Evolutionary conservation across 2,329 filamentous ascomycete genomes (phyloP).

Genomic region (Sclerotinia subarctica): DNA sequence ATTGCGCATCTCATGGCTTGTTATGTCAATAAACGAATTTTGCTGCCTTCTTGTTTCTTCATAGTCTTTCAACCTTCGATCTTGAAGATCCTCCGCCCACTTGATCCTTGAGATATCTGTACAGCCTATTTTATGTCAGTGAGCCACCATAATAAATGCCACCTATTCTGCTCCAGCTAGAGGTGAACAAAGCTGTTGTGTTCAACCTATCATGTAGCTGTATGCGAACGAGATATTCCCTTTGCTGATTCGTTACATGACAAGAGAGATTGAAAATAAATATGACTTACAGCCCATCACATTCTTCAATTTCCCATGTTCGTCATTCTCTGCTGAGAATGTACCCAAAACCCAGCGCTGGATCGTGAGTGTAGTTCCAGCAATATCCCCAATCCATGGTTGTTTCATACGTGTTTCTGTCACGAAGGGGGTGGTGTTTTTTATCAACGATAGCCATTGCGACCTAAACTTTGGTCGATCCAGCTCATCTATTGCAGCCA

Average conservation of each 20-base stretch:
- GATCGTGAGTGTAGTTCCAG: slow-evolving; percentile 58
- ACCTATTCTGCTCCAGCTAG: neutral
- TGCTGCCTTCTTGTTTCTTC: slow-evolving; percentile 64
- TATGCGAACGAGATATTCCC: neutral
- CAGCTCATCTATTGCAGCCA: slow-evolving; percentile 8
- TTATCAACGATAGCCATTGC: slow-evolving; percentile 21
- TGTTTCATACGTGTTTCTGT: slow-evolving; percentile 19
- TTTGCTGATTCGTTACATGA: slow-evolving; percentile 50
- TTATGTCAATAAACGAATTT: slow-evolving; percentile 79
- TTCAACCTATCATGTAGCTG: neutral
- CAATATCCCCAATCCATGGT: slow-evolving; percentile 49
- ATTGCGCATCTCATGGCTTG: slow-evolving; percentile 62
- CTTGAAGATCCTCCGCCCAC: slow-evolving; percentile 44
- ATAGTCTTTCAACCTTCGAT: slow-evolving; percentile 50
- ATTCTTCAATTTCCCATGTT: slow-evolving; percentile 62
- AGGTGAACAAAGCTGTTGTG: neutral
- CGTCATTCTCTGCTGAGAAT: slow-evolving; percentile 68
- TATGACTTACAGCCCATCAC: slow-evolving; percentile 56
- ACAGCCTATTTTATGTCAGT: slow-evolving; percentile 49
- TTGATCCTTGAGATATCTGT: slow-evolving; percentile 84
- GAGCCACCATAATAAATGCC: slow-evolving; percentile 41
- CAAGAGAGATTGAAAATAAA: slow-evolving; percentile 54
- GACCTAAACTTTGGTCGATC: slow-evolving; percentile 14
- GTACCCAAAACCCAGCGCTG: slow-evolving; percentile 79
- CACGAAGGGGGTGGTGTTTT: slow-evolving; percentile 8